Percentiles rank a stretch among this genome's conserved stretches.
These are phyloP conservation scores for Macadamia tetraphylla DNA, from an alignment of 164 flowering plant genomes.

Conservation along the genomic window DNA sequence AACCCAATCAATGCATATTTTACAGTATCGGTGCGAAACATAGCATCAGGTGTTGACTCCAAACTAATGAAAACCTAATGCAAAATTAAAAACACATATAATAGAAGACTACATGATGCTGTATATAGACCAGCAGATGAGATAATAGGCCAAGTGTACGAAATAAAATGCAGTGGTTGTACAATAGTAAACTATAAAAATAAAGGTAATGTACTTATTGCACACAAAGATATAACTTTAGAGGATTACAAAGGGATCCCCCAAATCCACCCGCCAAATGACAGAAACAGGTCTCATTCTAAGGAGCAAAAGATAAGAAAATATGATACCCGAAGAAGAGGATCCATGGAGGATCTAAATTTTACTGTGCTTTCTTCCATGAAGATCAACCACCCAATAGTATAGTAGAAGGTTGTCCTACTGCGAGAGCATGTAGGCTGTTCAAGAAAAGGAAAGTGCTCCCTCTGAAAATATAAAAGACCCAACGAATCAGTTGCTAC, in stretches of 20 bases:
- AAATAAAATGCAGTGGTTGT: too few relatives aligned
- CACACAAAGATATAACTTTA: not conserved
- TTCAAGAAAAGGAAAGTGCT: constrained; percentile 88
- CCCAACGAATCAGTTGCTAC: constrained; percentile 3
- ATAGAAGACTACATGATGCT: too few relatives aligned
- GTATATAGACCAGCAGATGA: too few relatives aligned
- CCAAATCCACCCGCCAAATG: too few relatives aligned
- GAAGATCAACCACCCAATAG: constrained; percentile 91
- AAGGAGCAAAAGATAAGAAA: constrained; percentile 5
- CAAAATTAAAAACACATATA: not conserved
- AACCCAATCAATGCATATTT: constrained; percentile 86
- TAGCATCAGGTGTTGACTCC: constrained; percentile 86
- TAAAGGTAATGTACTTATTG: not conserved
- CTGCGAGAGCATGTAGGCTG: constrained; percentile 86
- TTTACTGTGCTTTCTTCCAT: constrained; percentile 89
- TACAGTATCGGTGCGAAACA: constrained; percentile 81
- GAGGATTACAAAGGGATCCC: not conserved
- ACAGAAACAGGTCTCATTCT: not conserved
- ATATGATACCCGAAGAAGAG: constrained; percentile 59
- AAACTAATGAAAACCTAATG: constrained; percentile 66
- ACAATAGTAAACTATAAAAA: not conserved
- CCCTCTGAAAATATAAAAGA: constrained; percentile 53
- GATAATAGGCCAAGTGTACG: too few relatives aligned
- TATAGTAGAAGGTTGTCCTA: constrained; percentile 89
- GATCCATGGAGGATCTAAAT: constrained; percentile 93